These are phyloP conservation scores for Ampelomyces quisqualis DNA, from an alignment of 2,329 filamentous ascomycete species.

Conservation along the genomic window DNA sequence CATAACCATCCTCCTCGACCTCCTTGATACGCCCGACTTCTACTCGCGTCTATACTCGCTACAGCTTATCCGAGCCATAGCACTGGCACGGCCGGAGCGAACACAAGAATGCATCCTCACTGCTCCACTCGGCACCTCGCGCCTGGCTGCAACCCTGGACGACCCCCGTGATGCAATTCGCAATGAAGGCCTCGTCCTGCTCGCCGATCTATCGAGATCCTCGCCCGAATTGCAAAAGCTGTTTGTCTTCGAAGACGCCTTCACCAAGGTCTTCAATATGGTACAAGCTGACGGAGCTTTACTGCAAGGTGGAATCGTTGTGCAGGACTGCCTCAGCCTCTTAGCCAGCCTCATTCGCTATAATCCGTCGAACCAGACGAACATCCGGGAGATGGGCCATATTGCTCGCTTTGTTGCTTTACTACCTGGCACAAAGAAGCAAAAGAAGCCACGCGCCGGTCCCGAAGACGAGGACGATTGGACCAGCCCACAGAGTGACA, in stretches of 20 bases:
- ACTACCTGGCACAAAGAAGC: slow-evolving; percentile 61
- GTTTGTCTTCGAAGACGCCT: slow-evolving; percentile 92
- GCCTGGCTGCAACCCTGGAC: slow-evolving; percentile 79
- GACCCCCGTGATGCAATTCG: slow-evolving; percentile 83
- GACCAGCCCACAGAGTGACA: slow-evolving; percentile 75
- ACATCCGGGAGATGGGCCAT: slow-evolving; percentile 88
- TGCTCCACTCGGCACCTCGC: slow-evolving; percentile 82
- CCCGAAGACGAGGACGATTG: slow-evolving; percentile 66
- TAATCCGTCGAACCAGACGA: slow-evolving; percentile 88
- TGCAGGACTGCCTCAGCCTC: slow-evolving; percentile 90
- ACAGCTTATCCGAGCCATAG: slow-evolving; percentile 84
- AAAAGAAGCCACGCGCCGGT: slow-evolving; percentile 55
- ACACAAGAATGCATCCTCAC: slow-evolving; percentile 93
- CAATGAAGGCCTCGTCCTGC: slow-evolving; percentile 78
- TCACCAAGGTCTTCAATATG: slow-evolving; percentile 80
- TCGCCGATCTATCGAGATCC: slow-evolving; percentile 83
- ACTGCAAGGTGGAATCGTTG: slow-evolving; percentile 76
- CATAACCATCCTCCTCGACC: slow-evolving; percentile 83
- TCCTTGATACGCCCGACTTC: slow-evolving; percentile 84
- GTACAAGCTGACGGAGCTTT: slow-evolving; percentile 81
- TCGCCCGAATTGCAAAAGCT: slow-evolving; percentile 91
- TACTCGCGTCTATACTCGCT: slow-evolving; percentile 89
- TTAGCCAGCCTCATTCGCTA: slow-evolving; percentile 84
- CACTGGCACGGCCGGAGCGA: slow-evolving; percentile 80
- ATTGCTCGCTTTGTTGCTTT: slow-evolving; percentile 71